These are phyloP conservation scores for Solanum dulcamara DNA, from an alignment of 257 asterid genomes.

Conservation along the genomic window DNA sequence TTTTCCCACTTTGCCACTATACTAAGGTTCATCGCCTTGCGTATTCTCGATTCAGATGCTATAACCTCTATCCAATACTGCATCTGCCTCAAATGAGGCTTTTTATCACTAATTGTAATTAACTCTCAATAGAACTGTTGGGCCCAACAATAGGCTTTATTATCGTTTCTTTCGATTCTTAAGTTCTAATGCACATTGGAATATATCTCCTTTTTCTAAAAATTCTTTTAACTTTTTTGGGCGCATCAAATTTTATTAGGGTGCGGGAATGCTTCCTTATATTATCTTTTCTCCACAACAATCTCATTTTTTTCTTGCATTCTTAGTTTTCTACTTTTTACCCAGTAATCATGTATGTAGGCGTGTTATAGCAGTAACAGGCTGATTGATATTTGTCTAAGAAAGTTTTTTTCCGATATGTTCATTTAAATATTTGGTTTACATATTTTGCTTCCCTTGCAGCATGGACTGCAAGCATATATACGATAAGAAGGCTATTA, in stretches of 20 bases:
- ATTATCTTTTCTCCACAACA: background rate
- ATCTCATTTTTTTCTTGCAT: background rate
- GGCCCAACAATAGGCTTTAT: background rate
- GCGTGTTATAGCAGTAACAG: background rate
- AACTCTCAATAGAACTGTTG: background rate
- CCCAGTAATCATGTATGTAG: background rate
- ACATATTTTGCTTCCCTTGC: slow-evolving; percentile 7
- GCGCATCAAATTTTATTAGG: background rate
- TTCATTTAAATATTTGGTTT: background rate
- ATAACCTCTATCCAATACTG: background rate
- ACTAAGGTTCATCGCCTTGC: background rate
- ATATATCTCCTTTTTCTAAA: background rate
- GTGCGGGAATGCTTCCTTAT: background rate
- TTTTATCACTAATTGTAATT: background rate
- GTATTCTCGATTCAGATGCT: background rate
- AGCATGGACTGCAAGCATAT: slow-evolving; percentile 95
- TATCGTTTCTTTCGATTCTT: background rate
- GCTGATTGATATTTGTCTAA: background rate
- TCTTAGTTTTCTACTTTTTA: background rate
- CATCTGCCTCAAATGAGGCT: background rate
- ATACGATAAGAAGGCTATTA: slow-evolving; percentile 53
- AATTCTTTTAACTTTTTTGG: background rate
- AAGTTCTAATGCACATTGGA: background rate
- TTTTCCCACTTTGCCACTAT: background rate
- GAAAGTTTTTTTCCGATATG: background rate